Evolutionary conservation across 768 basidiomycete species (phyloP), one percentile per base, ranked within the genome.

Genomic region (Jaapia argillacea): DNA sequence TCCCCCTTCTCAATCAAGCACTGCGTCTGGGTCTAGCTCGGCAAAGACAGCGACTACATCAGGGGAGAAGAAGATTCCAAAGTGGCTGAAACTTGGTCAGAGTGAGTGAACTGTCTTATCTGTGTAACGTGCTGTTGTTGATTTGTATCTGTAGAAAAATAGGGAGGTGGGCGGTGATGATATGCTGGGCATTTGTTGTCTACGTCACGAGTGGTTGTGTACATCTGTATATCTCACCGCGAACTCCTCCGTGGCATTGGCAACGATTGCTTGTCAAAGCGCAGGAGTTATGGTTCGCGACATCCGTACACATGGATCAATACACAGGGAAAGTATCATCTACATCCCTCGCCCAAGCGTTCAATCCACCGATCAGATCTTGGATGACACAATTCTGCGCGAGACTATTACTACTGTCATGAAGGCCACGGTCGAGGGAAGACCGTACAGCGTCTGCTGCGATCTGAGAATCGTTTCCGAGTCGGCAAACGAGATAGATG

Each of bases 381-480:
- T 66, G 75, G 14, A 85, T 65, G 26, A 64, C 52, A 4, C 56
- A 47, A 2, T 41, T 58, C 18, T 48, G 53, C 39, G 55, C 52
- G 5, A 62, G 65, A n/a, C n/a, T n/a, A n/a, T n/a, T n/a, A n/a
- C n/a, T n/a, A n/a, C n/a, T n/a, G n/a, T n/a, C n/a, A n/a, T n/a
- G n/a, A n/a, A n/a, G n/a, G n/a, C n/a, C n/a, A n/a, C n/a, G n/a
- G n/a, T n/a, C n/a, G n/a, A n/a, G n/a, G n/a, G n/a, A n/a, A 14
- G 53, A 55, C 44, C 72, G 60, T 16, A 89, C 54, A 4, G 79
- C 78, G 26, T 78, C 68, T 0, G 79, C 91, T 24, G 92, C 94
- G 16, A 88, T 73, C 58, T 90, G 87, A 1, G 90, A 94, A 59
- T 97, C 94, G 54, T 97, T 98, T 4, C 94, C 93, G 18, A 90